A percentile compares a stretch with the other conserved stretches of the same genome.
Evolutionary conservation across 495 filamentous ascomycete species (phyloP).

Genomic region (Hypoxylon fuscum): DNA sequence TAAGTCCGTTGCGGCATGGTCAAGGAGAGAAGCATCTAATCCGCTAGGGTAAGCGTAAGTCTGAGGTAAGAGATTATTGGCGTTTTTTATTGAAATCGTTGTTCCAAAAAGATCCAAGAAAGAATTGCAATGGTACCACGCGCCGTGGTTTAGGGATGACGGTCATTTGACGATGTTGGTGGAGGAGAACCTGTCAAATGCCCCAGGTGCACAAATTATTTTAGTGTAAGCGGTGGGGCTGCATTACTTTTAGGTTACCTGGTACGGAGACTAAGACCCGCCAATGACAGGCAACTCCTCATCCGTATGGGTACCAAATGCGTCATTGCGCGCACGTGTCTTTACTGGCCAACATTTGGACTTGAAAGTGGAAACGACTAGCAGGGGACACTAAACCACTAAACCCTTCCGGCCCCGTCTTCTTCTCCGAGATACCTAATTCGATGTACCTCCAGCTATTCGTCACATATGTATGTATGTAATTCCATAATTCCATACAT

Average conservation of each 20-base stretch:
- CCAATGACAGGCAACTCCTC: conserved; percentile 18
- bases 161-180: conserved; percentile 1
- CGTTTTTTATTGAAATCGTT: too few relatives aligned
- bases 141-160: not conserved
- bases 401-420: too few relatives aligned
- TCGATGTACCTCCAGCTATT: too few relatives aligned
- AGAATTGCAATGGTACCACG: not conserved
- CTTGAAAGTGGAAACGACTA: too few relatives aligned
- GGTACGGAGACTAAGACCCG: not conserved
- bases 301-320: too few relatives aligned
- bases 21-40: not conserved
- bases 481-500: too few relatives aligned
- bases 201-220: not conserved
- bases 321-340: conserved; percentile 19
- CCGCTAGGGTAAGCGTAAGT: conserved; percentile 7
- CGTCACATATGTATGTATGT: too few relatives aligned
- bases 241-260: too few relatives aligned
- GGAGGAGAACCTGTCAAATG: too few relatives aligned
- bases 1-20: conserved; percentile 30
- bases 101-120: not conserved
- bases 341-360: too few relatives aligned
- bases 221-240: not conserved
- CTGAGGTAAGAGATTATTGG: conserved; percentile 9
- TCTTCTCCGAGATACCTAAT: too few relatives aligned
- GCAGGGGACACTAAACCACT: too few relatives aligned